Conservation (phyloP, 148 eudicot species). For the Limonium bicolor region DNA sequence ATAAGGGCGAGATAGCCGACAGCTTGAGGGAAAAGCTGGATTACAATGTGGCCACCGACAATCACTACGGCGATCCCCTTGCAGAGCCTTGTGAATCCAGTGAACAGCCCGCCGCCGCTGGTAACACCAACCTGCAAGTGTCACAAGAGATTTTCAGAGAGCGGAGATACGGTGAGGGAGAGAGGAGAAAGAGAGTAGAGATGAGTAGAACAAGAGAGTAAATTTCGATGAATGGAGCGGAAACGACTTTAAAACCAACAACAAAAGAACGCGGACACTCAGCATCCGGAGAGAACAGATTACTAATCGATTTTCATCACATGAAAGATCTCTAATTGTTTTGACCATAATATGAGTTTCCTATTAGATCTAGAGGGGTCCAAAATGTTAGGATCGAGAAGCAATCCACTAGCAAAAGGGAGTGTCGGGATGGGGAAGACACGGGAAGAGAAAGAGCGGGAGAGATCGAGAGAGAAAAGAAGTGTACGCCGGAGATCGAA, state of each 20-base stretch:
- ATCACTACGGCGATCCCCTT: slow-evolving; percentile 71
- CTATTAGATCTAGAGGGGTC: neutral
- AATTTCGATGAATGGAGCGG: neutral
- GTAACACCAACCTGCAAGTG: slow-evolving; percentile 25
- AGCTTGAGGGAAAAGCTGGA: slow-evolving; percentile 58
- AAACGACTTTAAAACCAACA: no score
- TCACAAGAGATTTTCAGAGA: neutral
- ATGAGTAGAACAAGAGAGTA: neutral
- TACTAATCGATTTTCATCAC: no score
- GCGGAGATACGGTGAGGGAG: no score
- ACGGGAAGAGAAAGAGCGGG: no score
- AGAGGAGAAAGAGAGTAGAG: neutral
- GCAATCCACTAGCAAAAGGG: neutral
- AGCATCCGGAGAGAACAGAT: no score
- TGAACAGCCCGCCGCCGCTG: slow-evolving; percentile 22
- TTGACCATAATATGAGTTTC: no score
- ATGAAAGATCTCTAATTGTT: neutral
- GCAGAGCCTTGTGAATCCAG: slow-evolving; percentile 67
- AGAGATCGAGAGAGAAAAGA: slow-evolving; percentile 1
- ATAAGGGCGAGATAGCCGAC: slow-evolving; percentile 62
- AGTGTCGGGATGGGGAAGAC: no score
- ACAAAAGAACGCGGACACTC: no score
- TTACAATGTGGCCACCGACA: slow-evolving; percentile 53
- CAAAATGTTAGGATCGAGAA: neutral
- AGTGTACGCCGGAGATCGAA: slow-evolving; percentile 28